Conservation (phyloP, 2,329 filamentous ascomycete species). For the Elsinoe ampelina region DNA sequence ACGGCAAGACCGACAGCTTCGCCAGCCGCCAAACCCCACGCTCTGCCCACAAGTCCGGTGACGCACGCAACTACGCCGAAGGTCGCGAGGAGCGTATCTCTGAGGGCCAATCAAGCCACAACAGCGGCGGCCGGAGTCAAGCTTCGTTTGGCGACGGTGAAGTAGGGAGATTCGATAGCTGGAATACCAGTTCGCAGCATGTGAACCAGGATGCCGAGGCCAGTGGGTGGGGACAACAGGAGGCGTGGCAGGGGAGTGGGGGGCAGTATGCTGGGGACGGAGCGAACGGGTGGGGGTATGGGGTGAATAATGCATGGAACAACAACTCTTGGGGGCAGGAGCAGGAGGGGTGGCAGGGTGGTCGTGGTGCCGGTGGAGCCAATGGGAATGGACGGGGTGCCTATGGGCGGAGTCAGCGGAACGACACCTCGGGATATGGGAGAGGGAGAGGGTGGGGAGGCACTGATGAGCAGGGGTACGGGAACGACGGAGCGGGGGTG, state of each 20-base stretch:
- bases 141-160: background rate
- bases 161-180: background rate
- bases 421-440: slow-evolving; percentile 2
- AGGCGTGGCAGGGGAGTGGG: background rate
- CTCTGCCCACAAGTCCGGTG: background rate
- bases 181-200: background rate
- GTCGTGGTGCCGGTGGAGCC: background rate
- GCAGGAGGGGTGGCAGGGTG: background rate
- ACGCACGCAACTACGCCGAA: background rate
- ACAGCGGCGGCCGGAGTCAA: background rate
- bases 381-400: background rate
- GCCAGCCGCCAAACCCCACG: background rate
- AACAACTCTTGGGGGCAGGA: background rate
- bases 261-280: background rate
- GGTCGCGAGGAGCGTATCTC: background rate
- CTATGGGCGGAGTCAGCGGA: background rate
- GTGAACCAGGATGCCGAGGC: background rate
- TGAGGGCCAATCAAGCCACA: too few relatives aligned
- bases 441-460: slow-evolving; percentile 2
- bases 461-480: background rate
- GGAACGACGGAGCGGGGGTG: background rate
- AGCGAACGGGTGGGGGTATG: background rate
- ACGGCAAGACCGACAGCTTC: background rate
- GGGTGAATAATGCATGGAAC: background rate
- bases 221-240: background rate